These are phyloP conservation scores for Psilocybe subaeruginosa DNA, from an alignment of 768 basidiomycete species.

Conservation along the genomic window DNA sequence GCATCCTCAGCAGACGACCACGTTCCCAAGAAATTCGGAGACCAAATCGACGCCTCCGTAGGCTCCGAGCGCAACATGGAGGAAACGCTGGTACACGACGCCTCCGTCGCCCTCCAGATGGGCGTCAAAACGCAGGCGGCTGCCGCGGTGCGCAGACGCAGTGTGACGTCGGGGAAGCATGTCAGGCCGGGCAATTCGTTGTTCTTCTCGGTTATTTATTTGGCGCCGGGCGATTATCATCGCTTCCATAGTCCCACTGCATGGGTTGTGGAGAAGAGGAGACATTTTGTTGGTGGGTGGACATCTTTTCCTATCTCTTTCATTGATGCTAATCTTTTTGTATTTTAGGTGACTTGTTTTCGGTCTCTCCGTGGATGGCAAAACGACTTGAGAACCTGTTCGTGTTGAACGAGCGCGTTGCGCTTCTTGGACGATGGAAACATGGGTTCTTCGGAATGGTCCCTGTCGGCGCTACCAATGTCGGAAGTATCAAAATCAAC, in stretches of 20 bases:
- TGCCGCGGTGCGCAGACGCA: slow-evolving; percentile 20
- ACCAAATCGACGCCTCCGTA: slow-evolving; percentile 77
- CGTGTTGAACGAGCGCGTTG: slow-evolving; percentile 97
- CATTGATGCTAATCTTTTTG: background rate
- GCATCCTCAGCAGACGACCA: slow-evolving; percentile 8
- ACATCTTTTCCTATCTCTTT: background rate
- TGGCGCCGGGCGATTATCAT: slow-evolving; percentile 98
- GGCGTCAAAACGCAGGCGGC: slow-evolving; percentile 45
- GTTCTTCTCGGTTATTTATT: slow-evolving; percentile 94
- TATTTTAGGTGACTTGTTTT: slow-evolving; percentile 83
- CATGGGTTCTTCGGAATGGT: slow-evolving; percentile 98
- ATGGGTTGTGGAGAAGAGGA: slow-evolving; percentile 95
- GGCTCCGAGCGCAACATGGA: slow-evolving; percentile 52
- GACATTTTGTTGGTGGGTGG: slow-evolving; percentile 89
- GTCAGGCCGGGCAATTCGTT: slow-evolving; percentile 80
- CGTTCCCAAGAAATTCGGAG: slow-evolving; percentile 60
- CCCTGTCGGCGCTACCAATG: slow-evolving; percentile 98
- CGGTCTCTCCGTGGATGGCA: slow-evolving; percentile 95
- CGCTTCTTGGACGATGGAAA: slow-evolving; percentile 91
- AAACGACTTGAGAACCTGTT: slow-evolving; percentile 91
- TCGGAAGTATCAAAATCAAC: slow-evolving; percentile 94
- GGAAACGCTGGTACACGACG: slow-evolving; percentile 66
- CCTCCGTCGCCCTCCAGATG: slow-evolving; percentile 73
- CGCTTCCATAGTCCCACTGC: slow-evolving; percentile 95
- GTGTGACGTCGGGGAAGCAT: slow-evolving; percentile 42